Evolutionary conservation across 495 filamentous ascomycete species (phyloP).

Genomic region (Hyaloscypha hepaticicola): DNA sequence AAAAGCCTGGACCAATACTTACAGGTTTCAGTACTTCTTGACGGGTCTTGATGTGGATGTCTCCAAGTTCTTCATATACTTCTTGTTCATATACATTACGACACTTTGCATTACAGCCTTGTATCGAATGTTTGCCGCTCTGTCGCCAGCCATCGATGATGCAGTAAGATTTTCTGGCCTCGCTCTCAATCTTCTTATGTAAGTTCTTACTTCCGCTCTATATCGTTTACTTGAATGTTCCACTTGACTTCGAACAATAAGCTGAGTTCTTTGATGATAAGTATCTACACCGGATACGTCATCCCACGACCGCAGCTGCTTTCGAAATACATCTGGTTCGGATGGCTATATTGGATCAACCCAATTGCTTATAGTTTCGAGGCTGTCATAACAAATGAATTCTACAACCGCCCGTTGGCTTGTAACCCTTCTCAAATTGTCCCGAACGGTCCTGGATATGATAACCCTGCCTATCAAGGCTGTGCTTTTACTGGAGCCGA

Average conservation of each 20-base stretch:
- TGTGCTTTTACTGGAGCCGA: slow-evolving; percentile 61
- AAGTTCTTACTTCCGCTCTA: slow-evolving; percentile 22
- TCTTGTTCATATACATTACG: slow-evolving; percentile 64
- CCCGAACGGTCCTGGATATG: slow-evolving; percentile 43
- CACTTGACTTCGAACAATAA: too few relatives aligned
- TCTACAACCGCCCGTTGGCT: slow-evolving; percentile 47
- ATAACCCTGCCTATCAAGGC: slow-evolving; percentile 53
- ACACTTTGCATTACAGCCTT: slow-evolving; percentile 64
- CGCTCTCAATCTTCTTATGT: slow-evolving; percentile 58
- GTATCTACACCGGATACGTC: slow-evolving; percentile 56
- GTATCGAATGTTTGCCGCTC: slow-evolving; percentile 74
- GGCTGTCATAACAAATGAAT: slow-evolving; percentile 59
- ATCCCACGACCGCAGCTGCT: slow-evolving; percentile 47
- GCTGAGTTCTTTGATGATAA: slow-evolving; percentile 29
- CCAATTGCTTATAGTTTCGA: slow-evolving; percentile 58
- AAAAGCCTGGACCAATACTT: slow-evolving; percentile 37
- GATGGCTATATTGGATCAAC: slow-evolving; percentile 57
- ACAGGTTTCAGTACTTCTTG: slow-evolving; percentile 80
- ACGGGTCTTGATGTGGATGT: slow-evolving; percentile 59
- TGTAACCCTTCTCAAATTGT: slow-evolving; percentile 56
- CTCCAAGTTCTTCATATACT: slow-evolving; percentile 84
- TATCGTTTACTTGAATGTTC: not conserved
- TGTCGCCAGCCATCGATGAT: slow-evolving; percentile 71
- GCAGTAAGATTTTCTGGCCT: slow-evolving; percentile 68
- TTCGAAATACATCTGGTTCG: slow-evolving; percentile 43